A percentile compares a stretch with the other conserved stretches of the same genome.
Conservation (phyloP, 2,329 filamentous ascomycete genomes). For the Clarireedia hainanense region DNA sequence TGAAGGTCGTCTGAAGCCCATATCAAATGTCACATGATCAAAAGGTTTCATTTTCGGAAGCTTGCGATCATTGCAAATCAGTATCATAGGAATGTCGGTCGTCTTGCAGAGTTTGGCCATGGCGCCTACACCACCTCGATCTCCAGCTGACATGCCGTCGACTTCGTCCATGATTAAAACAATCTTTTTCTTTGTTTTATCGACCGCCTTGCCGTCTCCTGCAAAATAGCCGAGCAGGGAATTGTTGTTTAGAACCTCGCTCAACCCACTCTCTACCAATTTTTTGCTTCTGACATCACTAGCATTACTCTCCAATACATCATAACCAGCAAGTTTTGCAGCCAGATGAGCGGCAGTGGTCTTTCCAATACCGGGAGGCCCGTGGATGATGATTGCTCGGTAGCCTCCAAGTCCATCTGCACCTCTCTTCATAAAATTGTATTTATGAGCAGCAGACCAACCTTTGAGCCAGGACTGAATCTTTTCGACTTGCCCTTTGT, state of each 20-base stretch:
- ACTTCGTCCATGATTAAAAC: constrained; percentile 99
- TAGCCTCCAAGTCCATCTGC: constrained; percentile 76
- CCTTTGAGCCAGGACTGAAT: constrained; percentile 80
- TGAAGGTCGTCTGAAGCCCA: constrained; percentile 83
- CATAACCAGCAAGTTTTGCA: constrained; percentile 86
- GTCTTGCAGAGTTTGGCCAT: constrained; percentile 93
- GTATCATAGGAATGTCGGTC: constrained; percentile 86
- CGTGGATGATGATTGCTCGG: constrained; percentile 90
- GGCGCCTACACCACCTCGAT: constrained; percentile 90
- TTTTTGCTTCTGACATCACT: constrained; percentile 96
- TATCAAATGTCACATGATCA: constrained; percentile 73
- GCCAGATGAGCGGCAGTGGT: constrained; percentile 94
- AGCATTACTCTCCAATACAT: constrained; percentile 90
- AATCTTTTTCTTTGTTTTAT: constrained; percentile 80
- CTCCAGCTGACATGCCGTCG: constrained; percentile 96
- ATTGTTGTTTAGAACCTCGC: constrained; percentile 86
- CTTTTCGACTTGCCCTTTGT: constrained; percentile 83
- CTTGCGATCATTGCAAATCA: constrained; percentile 94
- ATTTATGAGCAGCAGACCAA: constrained; percentile 73
- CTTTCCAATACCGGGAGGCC: constrained; percentile 93
- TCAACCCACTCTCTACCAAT: constrained; percentile 80
- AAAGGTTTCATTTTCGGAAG: constrained; percentile 98
- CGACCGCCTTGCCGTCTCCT: constrained; percentile 71
- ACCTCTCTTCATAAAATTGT: constrained; percentile 73
- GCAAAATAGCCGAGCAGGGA: constrained; percentile 89